Base-by-base conservation (phyloP, 129 eudicot genomes). In the Helianthus tuberosus region DNA sequence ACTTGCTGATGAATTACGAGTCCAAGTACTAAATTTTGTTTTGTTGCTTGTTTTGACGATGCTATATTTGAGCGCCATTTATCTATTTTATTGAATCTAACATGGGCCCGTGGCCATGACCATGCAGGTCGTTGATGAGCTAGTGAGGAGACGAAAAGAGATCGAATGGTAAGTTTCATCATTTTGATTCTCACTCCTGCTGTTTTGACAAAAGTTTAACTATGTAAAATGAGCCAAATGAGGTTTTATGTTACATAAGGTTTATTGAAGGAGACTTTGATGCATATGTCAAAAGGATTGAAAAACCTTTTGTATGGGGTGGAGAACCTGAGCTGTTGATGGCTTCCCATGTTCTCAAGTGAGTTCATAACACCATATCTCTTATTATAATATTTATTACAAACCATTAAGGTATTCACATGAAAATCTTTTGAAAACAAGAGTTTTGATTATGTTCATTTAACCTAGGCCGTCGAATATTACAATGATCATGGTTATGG, bases 271-370 rank as follows among this genome's bases (percentile, higher is more conserved):
- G 84, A 57, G 96, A 90, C 64, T 90, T 90, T 66, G 96, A 90
- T 87, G 82, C 80, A 1, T 90, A 87, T 81, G 85, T 87, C 15
- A 66, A 85, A 54, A 87, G 89, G 73, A 87, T 90, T 71, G 67
- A 79, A 60, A 73, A 81, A 63, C 88, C 93, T 17, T 85, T 74
- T 84, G 88, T 83, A 6, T 90, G 93, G 96, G 96, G 96, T 74
- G 96, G 96, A 76, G 96, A 90, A 75, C 96, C 96, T 4, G 93
- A 90, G 80, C 59, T 87, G 76, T 51, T 90, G 66, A 85, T 90
- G 96, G 86, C 93, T 69, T 85, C 93, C 74, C 93, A 90, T 83
- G 86, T 85, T 61, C 87, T 87, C 11, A 87, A 84, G 96, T 90
- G 55, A 85, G 96, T 74, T 52, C 36, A 43, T 43, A 43, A 43